Conservation (phyloP, 1,284 basidiomycete genomes). For the Cutaneotrichosporon sp. region DNA sequence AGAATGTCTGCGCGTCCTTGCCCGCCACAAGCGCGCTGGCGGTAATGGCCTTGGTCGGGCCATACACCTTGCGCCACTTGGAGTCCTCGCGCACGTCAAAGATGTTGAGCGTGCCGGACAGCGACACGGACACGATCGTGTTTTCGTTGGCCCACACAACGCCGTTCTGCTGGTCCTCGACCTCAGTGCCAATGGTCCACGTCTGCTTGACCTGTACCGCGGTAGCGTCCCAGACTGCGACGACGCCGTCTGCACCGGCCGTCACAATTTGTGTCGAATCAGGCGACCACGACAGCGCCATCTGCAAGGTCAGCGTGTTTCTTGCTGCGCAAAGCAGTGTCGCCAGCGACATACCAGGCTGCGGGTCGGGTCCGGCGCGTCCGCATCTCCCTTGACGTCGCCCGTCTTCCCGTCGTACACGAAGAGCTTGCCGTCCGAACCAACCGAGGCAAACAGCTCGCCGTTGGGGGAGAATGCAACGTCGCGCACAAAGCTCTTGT, state of each 20-base stretch:
- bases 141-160: slow-evolving; percentile 70
- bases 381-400: slow-evolving; percentile 65
- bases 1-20: slow-evolving; percentile 55
- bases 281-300: slow-evolving; percentile 69
- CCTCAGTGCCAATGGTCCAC: slow-evolving; percentile 65
- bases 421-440: slow-evolving; percentile 82
- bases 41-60: slow-evolving; percentile 73
- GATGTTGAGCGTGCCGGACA: slow-evolving; percentile 76
- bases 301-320: slow-evolving; percentile 54
- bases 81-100: slow-evolving; percentile 69
- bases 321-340: too few relatives aligned
- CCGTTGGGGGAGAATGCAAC: slow-evolving; percentile 77
- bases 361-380: slow-evolving; percentile 52
- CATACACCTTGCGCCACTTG: slow-evolving; percentile 60
- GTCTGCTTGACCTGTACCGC: slow-evolving; percentile 60
- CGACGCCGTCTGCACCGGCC: slow-evolving; percentile 80
- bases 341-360: slow-evolving; percentile 49
- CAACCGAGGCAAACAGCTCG: slow-evolving; percentile 79
- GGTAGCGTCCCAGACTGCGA: slow-evolving; percentile 83
- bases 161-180: slow-evolving; percentile 77
- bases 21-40: slow-evolving; percentile 53
- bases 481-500: slow-evolving; percentile 92
- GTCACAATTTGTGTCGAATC: slow-evolving; percentile 71
- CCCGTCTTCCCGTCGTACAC: slow-evolving; percentile 89
- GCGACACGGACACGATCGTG: slow-evolving; percentile 75